These are phyloP conservation scores for Starmerella cellae DNA, from an alignment of 805 yeast species.

Conservation along the genomic window DNA sequence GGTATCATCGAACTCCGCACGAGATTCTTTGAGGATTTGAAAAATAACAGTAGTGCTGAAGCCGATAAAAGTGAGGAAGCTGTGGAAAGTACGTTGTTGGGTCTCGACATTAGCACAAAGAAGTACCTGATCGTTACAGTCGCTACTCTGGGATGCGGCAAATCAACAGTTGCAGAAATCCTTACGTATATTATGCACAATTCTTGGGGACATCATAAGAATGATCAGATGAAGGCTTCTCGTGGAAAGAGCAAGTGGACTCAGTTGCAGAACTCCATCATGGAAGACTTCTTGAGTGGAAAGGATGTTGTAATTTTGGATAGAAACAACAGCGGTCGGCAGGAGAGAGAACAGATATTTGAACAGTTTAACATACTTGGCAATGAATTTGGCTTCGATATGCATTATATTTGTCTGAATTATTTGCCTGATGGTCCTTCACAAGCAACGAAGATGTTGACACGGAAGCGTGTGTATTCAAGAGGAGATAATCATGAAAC, in stretches of 20 bases:
- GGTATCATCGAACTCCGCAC: slow-evolving; percentile 69
- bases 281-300: slow-evolving; percentile 28
- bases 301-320: slow-evolving; percentile 53
- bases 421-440: slow-evolving; percentile 38
- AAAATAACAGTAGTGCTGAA: slow-evolving; percentile 27
- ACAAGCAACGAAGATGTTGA: slow-evolving; percentile 35
- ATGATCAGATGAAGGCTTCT: slow-evolving; percentile 45
- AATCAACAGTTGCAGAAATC: slow-evolving; percentile 66
- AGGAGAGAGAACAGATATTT: slow-evolving; percentile 59
- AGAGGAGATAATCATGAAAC: slow-evolving; percentile 88
- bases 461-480: slow-evolving; percentile 43
- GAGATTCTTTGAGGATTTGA: slow-evolving; percentile 41
- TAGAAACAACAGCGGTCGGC: slow-evolving; percentile 61
- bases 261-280: slow-evolving; percentile 11
- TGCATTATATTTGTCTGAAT: slow-evolving; percentile 55
- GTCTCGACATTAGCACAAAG: slow-evolving; percentile 27
- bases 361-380: slow-evolving; percentile 37
- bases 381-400: slow-evolving; percentile 32
- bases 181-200: slow-evolving; percentile 40
- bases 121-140: slow-evolving; percentile 65
- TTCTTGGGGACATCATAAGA: slow-evolving; percentile 62
- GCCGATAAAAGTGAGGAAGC: not conserved
- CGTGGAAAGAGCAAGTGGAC: slow-evolving; percentile 25
- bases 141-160: slow-evolving; percentile 91
- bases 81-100: slow-evolving; percentile 47